These are phyloP conservation scores for Yamadazyma diospyri DNA, from an alignment of 1,139 yeast genomes.

Conservation along the genomic window DNA sequence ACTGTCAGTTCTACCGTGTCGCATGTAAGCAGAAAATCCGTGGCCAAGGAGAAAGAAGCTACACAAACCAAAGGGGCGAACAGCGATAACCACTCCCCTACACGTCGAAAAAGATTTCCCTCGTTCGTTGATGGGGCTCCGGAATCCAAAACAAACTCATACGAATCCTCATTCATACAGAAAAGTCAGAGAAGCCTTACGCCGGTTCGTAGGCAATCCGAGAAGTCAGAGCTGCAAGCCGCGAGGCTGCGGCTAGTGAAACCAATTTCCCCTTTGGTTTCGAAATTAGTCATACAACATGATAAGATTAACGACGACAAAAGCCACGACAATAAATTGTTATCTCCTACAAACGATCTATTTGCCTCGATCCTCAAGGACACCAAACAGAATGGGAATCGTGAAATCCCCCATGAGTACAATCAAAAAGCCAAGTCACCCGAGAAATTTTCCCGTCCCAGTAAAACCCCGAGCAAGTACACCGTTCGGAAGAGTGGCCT, in stretches of 20 bases:
- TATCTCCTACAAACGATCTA: background rate
- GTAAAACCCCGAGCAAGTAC: slow-evolving; percentile 9
- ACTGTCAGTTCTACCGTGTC: slow-evolving; percentile 21
- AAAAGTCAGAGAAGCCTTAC: slow-evolving; percentile 1
- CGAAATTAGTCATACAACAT: slow-evolving; percentile 1
- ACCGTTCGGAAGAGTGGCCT: background rate
- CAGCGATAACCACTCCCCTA: slow-evolving; percentile 12
- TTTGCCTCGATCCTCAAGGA: slow-evolving; percentile 2
- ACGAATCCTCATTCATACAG: slow-evolving; percentile 1
- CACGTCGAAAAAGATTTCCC: slow-evolving; percentile 15
- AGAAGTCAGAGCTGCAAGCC: no score
- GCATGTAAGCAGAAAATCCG: slow-evolving; percentile 11
- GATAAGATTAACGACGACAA: background rate
- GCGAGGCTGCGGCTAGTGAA: no score
- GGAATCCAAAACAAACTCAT: background rate
- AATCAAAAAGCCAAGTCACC: no score
- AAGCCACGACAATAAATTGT: background rate
- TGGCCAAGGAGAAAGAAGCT: slow-evolving; percentile 7
- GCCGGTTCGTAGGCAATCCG: slow-evolving; percentile 1
- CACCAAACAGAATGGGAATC: no score
- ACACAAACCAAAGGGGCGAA: slow-evolving; percentile 5
- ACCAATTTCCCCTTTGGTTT: slow-evolving; percentile 1
- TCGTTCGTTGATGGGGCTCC: slow-evolving; percentile 10
- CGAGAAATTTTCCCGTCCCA: slow-evolving; percentile 3
- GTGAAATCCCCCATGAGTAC: no score